A percentile compares a stretch with the other conserved stretches of the same genome.
These are phyloP conservation scores for Lyophyllum decastes DNA, from an alignment of 768 basidiomycete species.

Conservation along the genomic window DNA sequence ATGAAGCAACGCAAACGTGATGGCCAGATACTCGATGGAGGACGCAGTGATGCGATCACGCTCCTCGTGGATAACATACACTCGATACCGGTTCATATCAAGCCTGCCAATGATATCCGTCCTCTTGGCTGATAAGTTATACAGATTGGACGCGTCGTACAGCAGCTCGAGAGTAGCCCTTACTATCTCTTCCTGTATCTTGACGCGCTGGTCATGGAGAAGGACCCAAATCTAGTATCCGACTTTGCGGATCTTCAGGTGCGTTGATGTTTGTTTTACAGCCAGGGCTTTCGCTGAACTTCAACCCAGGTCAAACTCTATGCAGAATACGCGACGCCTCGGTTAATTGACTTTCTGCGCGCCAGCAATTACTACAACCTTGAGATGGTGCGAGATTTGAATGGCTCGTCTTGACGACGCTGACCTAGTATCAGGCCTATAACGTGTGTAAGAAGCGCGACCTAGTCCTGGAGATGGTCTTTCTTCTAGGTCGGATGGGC, in stretches of 20 bases:
- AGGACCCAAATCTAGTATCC: conserved; percentile 78
- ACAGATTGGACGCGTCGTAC: conserved; percentile 85
- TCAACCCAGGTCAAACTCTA: conserved; percentile 76
- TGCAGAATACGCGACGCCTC: conserved; percentile 79
- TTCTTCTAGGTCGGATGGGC: conserved; percentile 95
- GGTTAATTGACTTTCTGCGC: conserved; percentile 88
- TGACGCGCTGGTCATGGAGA: conserved; percentile 78
- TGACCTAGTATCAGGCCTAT: conserved; percentile 76
- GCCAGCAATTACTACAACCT: conserved; percentile 91
- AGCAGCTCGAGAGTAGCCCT: conserved; percentile 75
- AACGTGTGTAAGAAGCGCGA: conserved; percentile 82
- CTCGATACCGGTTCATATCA: conserved; percentile 81
- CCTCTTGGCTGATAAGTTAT: neutral
- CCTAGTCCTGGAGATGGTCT: conserved; percentile 95
- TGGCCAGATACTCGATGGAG: conserved; percentile 37
- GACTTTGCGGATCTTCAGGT: conserved; percentile 88
- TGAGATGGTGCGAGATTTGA: conserved; percentile 56
- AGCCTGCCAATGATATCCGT: neutral
- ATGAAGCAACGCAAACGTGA: conserved; percentile 56
- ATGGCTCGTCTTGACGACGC: neutral
- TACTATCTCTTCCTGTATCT: conserved; percentile 92
- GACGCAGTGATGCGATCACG: conserved; percentile 76
- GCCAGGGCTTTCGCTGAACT: neutral
- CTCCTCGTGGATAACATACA: conserved; percentile 93
- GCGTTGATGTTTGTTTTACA: neutral